Evolutionary conservation across 2,329 filamentous ascomycete species (phyloP).

Genomic region (Neodidymelliopsis sp.): DNA sequence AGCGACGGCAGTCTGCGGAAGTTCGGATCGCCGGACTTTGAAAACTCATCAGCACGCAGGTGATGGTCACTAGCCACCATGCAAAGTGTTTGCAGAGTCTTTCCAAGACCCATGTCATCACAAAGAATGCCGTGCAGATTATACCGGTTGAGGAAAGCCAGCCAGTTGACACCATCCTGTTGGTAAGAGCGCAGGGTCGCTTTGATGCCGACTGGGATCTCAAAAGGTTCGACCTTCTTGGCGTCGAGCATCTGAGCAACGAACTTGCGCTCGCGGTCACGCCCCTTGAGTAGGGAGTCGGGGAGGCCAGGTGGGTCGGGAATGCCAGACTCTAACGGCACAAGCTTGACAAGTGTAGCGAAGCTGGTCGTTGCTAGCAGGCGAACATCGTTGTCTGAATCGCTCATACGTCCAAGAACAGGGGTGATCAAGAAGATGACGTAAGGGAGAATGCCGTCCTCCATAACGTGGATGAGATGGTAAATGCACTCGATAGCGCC

Average conservation of each 20-base stretch:
- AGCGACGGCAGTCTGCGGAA: constrained; percentile 83
- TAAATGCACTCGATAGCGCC: constrained; percentile 96
- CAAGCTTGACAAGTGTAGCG: constrained; percentile 94
- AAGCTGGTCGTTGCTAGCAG: constrained; percentile 96
- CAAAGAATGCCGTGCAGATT: constrained; percentile 98
- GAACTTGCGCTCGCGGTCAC: constrained; percentile 94
- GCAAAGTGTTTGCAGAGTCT: constrained; percentile 95
- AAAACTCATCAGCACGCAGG: constrained; percentile 87
- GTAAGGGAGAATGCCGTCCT: constrained; percentile 92
- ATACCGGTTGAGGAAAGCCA: constrained; percentile 97
- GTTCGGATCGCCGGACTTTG: constrained; percentile 80
- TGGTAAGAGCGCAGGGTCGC: constrained; percentile 96
- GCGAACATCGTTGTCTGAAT: constrained; percentile 94
- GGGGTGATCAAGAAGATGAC: constrained; percentile 99
- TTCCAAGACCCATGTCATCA: constrained; percentile 98
- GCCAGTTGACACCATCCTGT: constrained; percentile 98
- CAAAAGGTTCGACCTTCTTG: constrained; percentile 93
- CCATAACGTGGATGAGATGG: constrained; percentile 97
- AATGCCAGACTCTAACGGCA: constrained; percentile 95
- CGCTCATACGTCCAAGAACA: constrained; percentile 96
- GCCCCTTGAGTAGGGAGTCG: constrained; percentile 82
- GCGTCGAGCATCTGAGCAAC: constrained; percentile 95
- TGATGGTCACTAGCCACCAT: constrained; percentile 99
- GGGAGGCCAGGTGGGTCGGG: constrained; percentile 95
- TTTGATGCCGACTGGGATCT: constrained; percentile 95